Percentiles rank a stretch among this genome's conserved stretches.
These are phyloP conservation scores for Candida boleticola DNA, from an alignment of 805 yeast genomes.

Conservation along the genomic window DNA sequence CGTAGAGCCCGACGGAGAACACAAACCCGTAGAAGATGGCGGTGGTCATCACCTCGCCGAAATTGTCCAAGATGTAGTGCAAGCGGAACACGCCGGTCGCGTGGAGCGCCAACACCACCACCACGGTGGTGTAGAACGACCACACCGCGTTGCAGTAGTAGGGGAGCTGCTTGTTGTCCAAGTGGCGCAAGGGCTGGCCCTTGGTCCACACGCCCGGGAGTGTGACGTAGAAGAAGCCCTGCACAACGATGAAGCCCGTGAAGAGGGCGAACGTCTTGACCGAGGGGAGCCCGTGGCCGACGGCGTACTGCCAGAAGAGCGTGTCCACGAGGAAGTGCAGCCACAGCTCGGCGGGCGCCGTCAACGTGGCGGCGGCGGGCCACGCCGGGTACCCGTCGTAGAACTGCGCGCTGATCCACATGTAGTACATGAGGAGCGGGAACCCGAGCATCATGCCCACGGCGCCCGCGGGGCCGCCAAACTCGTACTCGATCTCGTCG, in stretches of 20 bases:
- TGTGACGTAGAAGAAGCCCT: slow-evolving; percentile 71
- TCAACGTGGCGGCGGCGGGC: slow-evolving; percentile 60
- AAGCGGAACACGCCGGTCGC: slow-evolving; percentile 71
- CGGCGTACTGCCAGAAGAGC: slow-evolving; percentile 41
- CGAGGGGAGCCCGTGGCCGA: slow-evolving; percentile 58
- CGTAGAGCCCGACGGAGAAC: slow-evolving; percentile 67
- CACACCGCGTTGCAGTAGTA: slow-evolving; percentile 92
- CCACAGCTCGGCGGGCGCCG: slow-evolving; percentile 56
- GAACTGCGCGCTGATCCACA: slow-evolving; percentile 89
- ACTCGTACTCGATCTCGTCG: slow-evolving; percentile 74
- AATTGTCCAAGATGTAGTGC: slow-evolving; percentile 71
- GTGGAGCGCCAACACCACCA: slow-evolving; percentile 60
- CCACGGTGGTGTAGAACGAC: slow-evolving; percentile 72
- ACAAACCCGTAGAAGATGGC: slow-evolving; percentile 78
- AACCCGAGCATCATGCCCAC: slow-evolving; percentile 89
- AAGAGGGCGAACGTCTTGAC: slow-evolving; percentile 66
- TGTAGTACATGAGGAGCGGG: slow-evolving; percentile 91
- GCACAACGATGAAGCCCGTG: slow-evolving; percentile 64
- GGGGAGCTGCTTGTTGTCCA: slow-evolving; percentile 77
- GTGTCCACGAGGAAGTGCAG: slow-evolving; percentile 41
- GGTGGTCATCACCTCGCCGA: slow-evolving; percentile 90
- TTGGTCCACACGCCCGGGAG: slow-evolving; percentile 94
- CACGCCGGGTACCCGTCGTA: slow-evolving; percentile 71
- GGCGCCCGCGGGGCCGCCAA: slow-evolving; percentile 92
- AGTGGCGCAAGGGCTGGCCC: slow-evolving; percentile 88